Conservation (phyloP, 2,329 filamentous ascomycete species). For the Fusarium sp. region DNA sequence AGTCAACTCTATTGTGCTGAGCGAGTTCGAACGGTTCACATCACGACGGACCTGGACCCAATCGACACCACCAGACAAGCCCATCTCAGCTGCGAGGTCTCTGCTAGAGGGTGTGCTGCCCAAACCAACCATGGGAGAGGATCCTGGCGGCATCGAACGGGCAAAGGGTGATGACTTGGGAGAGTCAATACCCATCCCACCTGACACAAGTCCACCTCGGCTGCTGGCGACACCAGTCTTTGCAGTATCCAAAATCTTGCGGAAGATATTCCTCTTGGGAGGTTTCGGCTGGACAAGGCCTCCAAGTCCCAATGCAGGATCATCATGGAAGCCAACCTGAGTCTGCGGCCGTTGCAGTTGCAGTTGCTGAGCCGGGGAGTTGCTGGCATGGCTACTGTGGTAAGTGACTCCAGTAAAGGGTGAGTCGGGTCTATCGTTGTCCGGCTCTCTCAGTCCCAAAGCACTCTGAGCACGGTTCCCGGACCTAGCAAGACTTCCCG, state of each 20-base stretch:
- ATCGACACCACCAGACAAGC: conserved; percentile 69
- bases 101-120: conserved; percentile 51
- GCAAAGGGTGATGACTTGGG: conserved; percentile 54
- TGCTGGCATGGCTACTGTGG: conserved; percentile 83
- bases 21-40: conserved; percentile 91
- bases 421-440: conserved; percentile 64
- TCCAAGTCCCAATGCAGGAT: conserved; percentile 74
- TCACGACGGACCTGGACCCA: conserved; percentile 99
- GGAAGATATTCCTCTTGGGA: conserved; percentile 90
- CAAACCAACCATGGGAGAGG: conserved; percentile 55
- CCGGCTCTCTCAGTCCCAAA: conserved; percentile 65
- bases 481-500: conserved; percentile 86
- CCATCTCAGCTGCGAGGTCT: conserved; percentile 73
- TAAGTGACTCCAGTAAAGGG: conserved; percentile 84
- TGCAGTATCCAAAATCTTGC: conserved; percentile 91
- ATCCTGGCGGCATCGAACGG: conserved; percentile 52
- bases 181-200: conserved; percentile 53
- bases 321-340: conserved; percentile 70
- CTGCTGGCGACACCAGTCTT: conserved; percentile 93
- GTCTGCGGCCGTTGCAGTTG: conserved; percentile 68
- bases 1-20: conserved; percentile 84
- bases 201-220: conserved; percentile 79
- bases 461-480: conserved; percentile 71
- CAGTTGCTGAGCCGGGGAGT: conserved; percentile 56
- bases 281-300: conserved; percentile 78